Evolutionary conservation across 441 rosid species (phyloP), one percentile per base, ranked within the genome.

Genomic region (Biscutella laevigata): DNA sequence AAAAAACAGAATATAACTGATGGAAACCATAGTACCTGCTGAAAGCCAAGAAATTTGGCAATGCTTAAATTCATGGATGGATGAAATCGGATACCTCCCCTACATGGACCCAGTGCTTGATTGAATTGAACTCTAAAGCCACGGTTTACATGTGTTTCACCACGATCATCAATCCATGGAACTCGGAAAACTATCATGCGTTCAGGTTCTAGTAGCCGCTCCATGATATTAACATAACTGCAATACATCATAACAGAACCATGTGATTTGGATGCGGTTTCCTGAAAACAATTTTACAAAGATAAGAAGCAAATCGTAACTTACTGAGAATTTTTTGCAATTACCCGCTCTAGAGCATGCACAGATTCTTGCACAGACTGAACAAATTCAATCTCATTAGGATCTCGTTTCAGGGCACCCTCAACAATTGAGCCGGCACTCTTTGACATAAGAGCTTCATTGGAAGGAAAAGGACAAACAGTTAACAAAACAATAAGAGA

Each of bases 381-480:
- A 59, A 86, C 72, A 77, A 88, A 94, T 62, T 94, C 99, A 55
- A 73, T 66, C 77, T 94, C 99, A 67, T 94, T 80, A 43, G 99
- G 97, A 70, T 94, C 99, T 78, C 97, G 83, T 72, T 79, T 88
- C 48, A 86, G 70, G 24, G 84, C 90, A 56, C 88, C 82, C 72
- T 94, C 95, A 57, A 94, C 74, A 50, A 94, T 94, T 57, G 99
- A 84, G 64, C 99, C 99, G 71, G 99, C 99, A 20, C 88, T 84
- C 75, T 88, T 94, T 25, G 99, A 94, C 99, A 94, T 94, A 56
- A 94, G 80, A 68, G 99, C 99, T 94, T 82, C 84, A 82, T 57
- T 68, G 17, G 37, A n/a, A 10, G 12, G 4, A 56, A 61, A 41
- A 3, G 42, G 40, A 42, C 25, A 42, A 61, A 33, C 33, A 54